Conservation (phyloP, 2,329 filamentous ascomycete species). For the Colletotrichum musicola region DNA sequence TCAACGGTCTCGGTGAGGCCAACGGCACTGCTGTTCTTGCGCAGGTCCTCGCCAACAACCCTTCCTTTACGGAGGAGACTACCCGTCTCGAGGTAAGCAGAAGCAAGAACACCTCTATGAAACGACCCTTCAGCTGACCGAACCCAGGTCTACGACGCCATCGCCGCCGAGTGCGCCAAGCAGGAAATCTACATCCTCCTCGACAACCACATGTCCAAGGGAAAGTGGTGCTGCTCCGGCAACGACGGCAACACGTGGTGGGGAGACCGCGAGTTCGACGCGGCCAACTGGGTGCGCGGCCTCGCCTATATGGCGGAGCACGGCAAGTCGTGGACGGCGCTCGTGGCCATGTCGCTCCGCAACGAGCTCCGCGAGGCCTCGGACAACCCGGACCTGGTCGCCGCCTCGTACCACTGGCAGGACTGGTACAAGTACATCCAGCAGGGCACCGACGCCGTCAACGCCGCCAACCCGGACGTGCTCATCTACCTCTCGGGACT, state of each 20-base stretch:
- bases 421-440: constrained; percentile 66
- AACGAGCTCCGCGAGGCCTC: constrained; percentile 65
- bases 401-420: constrained; percentile 66
- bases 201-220: constrained; percentile 72
- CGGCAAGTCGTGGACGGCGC: constrained; percentile 60
- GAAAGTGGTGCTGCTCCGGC: constrained; percentile 68
- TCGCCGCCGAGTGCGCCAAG: constrained; percentile 67
- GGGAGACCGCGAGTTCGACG: constrained; percentile 70
- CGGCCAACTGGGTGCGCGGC: constrained; percentile 71
- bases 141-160: constrained; percentile 64
- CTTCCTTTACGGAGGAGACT: constrained; percentile 64
- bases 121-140: not conserved
- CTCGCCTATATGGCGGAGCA: constrained; percentile 71
- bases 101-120: not conserved
- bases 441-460: constrained; percentile 62
- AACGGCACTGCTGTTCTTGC: constrained; percentile 66
- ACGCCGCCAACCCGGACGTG: constrained; percentile 62
- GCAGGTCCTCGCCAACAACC: constrained; percentile 69
- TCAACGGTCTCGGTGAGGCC: constrained; percentile 58
- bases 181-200: constrained; percentile 70
- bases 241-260: constrained; percentile 72
- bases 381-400: constrained; percentile 48
- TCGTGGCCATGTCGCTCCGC: constrained; percentile 64
- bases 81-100: constrained; percentile 62
- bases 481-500: constrained; percentile 72